phyloP scores from a whole-genome alignment of 345 rosid genomes.

The Viola odorata region DNA sequence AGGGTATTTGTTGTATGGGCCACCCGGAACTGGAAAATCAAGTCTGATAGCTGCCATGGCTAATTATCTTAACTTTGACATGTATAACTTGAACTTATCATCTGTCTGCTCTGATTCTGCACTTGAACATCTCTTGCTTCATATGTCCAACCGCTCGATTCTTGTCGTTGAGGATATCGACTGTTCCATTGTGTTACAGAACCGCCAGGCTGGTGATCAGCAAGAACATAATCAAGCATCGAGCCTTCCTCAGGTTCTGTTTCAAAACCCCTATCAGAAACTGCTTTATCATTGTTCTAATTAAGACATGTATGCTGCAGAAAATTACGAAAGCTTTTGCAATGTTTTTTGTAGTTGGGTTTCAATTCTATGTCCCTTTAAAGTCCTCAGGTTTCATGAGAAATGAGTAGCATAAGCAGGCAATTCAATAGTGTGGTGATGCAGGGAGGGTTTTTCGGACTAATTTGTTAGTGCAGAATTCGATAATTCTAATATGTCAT shows the following conservation, averaged over 20 bases:
- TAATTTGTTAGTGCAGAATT: too few species aligned
- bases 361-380: too few species aligned
- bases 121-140: constrained; percentile 31
- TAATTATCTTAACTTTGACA: constrained; percentile 33
- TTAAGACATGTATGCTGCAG: too few species aligned
- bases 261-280: not conserved
- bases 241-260: constrained; percentile 8
- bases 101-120: constrained; percentile 24
- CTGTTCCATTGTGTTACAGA: constrained; percentile 32
- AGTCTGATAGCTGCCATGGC: constrained; percentile 46
- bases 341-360: too few species aligned
- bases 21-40: constrained; percentile 40
- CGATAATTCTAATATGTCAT: too few species aligned
- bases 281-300: too few species aligned
- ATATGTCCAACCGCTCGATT: constrained; percentile 35
- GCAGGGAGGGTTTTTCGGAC: too few species aligned
- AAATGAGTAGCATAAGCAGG: too few species aligned
- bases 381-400: too few species aligned
- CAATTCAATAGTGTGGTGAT: too few species aligned
- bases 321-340: too few species aligned
- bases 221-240: not conserved
- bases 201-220: constrained; percentile 17
- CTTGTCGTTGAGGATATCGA: constrained; percentile 50
- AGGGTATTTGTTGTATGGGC: constrained; percentile 34
- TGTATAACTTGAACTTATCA: constrained; percentile 32